Evolutionary conservation across 176 grass and related monocot species (phyloP).

Genomic region (Musa schizocarpa): DNA sequence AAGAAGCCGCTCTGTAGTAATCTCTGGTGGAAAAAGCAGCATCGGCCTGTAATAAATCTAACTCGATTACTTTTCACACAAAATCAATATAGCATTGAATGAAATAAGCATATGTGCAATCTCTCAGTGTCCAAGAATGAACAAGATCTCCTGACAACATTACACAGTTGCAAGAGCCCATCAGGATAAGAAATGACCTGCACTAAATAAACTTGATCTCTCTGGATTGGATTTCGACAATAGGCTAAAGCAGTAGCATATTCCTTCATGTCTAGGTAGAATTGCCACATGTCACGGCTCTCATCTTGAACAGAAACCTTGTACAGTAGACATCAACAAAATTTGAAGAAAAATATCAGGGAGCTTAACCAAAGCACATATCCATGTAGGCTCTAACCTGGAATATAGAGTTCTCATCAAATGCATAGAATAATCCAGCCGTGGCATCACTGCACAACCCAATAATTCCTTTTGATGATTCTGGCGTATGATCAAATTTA

Average conservation of each 20-base stretch:
- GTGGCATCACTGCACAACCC: conserved; percentile 88
- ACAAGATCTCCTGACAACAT: conserved; percentile 5
- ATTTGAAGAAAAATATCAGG: conserved; percentile 3
- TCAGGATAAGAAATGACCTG: conserved; percentile 37
- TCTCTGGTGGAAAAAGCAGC: conserved; percentile 79
- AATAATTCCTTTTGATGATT: conserved; percentile 79
- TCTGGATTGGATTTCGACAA: conserved; percentile 62
- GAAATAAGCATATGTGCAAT: not conserved
- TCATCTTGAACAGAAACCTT: conserved; percentile 80
- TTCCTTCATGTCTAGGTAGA: conserved; percentile 82
- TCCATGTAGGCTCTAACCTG: conserved; percentile 40
- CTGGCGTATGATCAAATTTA: conserved; percentile 55
- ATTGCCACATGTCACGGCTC: conserved; percentile 94
- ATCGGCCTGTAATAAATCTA: conserved; percentile 56
- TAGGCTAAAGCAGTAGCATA: conserved; percentile 79
- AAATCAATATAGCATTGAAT: not conserved
- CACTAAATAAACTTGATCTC: conserved; percentile 82
- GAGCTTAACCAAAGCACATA: conserved; percentile 18
- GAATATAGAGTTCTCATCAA: conserved; percentile 92
- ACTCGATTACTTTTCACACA: not conserved
- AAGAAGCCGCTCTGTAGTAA: conserved; percentile 87
- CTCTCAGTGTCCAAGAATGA: conserved; percentile 10
- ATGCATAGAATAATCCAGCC: conserved; percentile 82
- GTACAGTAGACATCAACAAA: not conserved
- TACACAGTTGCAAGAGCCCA: conserved; percentile 10